These are phyloP conservation scores for Yarrowia osloensis DNA, from an alignment of 805 yeast species.

Conservation along the genomic window DNA sequence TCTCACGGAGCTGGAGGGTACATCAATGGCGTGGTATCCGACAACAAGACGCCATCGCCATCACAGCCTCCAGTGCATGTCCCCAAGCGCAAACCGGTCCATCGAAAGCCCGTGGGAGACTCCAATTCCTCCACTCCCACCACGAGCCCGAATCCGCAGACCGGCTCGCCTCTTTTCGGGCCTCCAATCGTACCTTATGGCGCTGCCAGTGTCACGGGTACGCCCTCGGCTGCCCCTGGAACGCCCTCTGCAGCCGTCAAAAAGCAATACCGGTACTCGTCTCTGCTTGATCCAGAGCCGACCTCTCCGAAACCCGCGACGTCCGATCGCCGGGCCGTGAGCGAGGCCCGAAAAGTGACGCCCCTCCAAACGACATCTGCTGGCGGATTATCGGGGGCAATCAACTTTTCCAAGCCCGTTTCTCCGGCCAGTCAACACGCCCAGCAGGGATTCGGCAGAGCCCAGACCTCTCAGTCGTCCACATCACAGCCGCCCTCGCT, in stretches of 20 bases:
- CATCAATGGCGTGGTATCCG: constrained; percentile 23
- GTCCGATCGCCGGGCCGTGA: background rate
- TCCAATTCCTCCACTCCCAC: background rate
- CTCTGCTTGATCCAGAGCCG: constrained; percentile 19
- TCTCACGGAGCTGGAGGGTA: constrained; percentile 29
- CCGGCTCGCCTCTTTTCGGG: constrained; percentile 15
- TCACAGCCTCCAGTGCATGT: constrained; percentile 32
- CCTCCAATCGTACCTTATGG: constrained; percentile 24
- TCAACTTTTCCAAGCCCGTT: constrained; percentile 27
- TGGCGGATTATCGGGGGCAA: constrained; percentile 7
- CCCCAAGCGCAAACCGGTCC: constrained; percentile 33
- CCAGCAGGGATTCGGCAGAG: background rate
- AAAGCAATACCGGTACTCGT: constrained; percentile 20
- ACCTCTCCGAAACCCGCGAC: background rate
- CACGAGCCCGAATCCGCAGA: background rate
- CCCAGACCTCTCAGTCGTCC: background rate
- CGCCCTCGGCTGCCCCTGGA: background rate
- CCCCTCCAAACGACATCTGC: constrained; percentile 20
- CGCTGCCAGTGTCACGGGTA: background rate
- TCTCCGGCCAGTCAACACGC: constrained; percentile 10
- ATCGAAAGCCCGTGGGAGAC: constrained; percentile 33
- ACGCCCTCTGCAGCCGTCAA: background rate
- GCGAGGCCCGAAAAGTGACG: constrained; percentile 14
- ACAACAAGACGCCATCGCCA: constrained; percentile 30
- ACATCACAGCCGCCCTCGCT: background rate